Conservation (phyloP, 2,329 filamentous ascomycete genomes). For the Beauveria scarabaeidicola region DNA sequence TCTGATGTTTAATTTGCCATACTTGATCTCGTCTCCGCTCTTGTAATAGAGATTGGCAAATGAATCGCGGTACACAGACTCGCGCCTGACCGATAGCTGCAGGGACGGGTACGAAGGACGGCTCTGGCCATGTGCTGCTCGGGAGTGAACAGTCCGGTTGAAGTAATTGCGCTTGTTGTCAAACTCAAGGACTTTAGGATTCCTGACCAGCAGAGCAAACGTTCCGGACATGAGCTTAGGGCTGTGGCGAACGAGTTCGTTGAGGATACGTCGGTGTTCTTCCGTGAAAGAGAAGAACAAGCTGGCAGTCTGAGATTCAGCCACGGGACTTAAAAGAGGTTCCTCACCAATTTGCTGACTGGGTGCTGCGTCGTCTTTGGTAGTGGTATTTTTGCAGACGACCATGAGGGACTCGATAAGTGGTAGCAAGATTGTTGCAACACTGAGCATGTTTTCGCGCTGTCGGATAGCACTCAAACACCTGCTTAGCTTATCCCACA, state of each 20-base stretch:
- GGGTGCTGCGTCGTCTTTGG: conserved; percentile 56
- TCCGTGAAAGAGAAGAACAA: conserved; percentile 98
- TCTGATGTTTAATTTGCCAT: conserved; percentile 93
- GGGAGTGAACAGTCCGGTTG: conserved; percentile 76
- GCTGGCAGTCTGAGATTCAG: conserved; percentile 74
- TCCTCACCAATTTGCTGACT: conserved; percentile 54
- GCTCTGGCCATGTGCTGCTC: conserved; percentile 56
- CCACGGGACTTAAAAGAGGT: conserved; percentile 62
- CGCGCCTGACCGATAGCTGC: conserved; percentile 81
- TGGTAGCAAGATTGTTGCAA: conserved; percentile 89
- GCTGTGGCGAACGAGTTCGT: conserved; percentile 93
- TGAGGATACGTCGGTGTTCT: conserved; percentile 93
- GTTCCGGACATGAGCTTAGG: conserved; percentile 98
- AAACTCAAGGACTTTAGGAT: conserved; percentile 96
- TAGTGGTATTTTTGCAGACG: conserved; percentile 93
- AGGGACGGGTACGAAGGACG: conserved; percentile 64
- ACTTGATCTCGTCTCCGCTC: conserved; percentile 93
- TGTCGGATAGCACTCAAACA: conserved; percentile 83
- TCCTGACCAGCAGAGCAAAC: conserved; percentile 92
- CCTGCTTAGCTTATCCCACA: conserved; percentile 88
- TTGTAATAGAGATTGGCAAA: conserved; percentile 99
- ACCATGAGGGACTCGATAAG: conserved; percentile 97
- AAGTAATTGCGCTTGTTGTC: conserved; percentile 99
- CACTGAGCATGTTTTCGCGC: conserved; percentile 91
- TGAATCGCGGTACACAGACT: conserved; percentile 95